Evolutionary conservation across 352 stramenopile species (phyloP).

Genomic region (Phytopythium ostracodes): DNA sequence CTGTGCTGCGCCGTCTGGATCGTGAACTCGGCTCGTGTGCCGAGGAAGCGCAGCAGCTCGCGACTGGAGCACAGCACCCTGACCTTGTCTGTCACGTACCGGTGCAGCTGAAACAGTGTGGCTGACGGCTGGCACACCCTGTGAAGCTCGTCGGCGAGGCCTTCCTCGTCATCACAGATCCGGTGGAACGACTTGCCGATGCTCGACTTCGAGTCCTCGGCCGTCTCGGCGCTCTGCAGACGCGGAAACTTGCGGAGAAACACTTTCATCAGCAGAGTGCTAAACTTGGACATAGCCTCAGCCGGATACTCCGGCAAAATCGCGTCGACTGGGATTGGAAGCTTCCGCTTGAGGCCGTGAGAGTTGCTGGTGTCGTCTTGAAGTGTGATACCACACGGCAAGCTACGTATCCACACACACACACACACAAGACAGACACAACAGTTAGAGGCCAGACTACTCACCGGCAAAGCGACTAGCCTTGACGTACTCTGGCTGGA

Average conservation of each 20-base stretch:
- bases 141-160: constrained; percentile 26
- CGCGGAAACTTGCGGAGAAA: constrained; percentile 50
- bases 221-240: constrained; percentile 16
- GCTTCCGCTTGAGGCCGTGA: constrained; percentile 11
- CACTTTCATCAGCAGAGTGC: constrained; percentile 32
- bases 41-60: constrained; percentile 42
- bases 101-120: constrained; percentile 58
- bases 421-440: constrained; percentile 9
- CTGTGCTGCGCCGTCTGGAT: constrained; percentile 30
- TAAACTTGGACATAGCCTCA: constrained; percentile 41
- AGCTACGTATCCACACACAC: constrained; percentile 21
- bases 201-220: not conserved
- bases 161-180: constrained; percentile 25
- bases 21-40: constrained; percentile 28
- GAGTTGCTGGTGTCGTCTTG: constrained; percentile 14
- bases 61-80: constrained; percentile 30
- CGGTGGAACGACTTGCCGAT: not conserved
- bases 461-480: not conserved
- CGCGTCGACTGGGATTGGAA: constrained; percentile 55
- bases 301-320: constrained; percentile 52
- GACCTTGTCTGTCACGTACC: constrained; percentile 46
- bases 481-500: constrained; percentile 54
- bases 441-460: not conserved
- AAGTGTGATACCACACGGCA: constrained; percentile 46
- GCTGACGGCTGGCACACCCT: constrained; percentile 42